A percentile compares a stretch with the other conserved stretches of the same genome.
Conservation (phyloP, 2,329 filamentous ascomycete species). For the Aspergillus unguis region DNA sequence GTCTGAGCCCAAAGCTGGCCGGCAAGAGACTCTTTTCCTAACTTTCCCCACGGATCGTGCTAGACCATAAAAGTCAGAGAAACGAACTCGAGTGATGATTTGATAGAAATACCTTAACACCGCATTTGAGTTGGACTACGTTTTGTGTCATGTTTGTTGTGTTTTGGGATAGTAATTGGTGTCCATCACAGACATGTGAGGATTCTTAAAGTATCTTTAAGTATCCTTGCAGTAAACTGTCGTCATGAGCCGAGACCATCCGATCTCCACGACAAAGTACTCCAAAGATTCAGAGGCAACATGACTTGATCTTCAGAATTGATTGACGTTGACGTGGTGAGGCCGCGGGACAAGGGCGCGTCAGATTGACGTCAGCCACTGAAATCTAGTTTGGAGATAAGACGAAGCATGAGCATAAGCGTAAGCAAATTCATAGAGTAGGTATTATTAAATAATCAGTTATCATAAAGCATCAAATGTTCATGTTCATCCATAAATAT, state of each 20-base stretch:
- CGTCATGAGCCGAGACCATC: background rate
- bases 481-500: constrained; percentile 32
- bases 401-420: background rate
- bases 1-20: constrained; percentile 64
- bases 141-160: constrained; percentile 44
- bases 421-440: background rate
- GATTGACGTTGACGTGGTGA: no score
- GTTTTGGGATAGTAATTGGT: background rate
- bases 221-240: background rate
- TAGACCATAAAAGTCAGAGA: constrained; percentile 24
- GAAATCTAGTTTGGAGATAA: background rate
- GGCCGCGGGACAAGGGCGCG: background rate
- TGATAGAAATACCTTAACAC: constrained; percentile 45
- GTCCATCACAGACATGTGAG: no score
- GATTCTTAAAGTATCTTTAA: no score
- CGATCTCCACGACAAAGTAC: background rate
- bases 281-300: background rate
- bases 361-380: constrained; percentile 19
- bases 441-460: background rate
- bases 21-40: constrained; percentile 62
- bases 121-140: constrained; percentile 54
- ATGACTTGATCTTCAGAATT: no score
- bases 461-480: background rate
- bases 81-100: background rate
- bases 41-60: constrained; percentile 69